These are phyloP conservation scores for Penicillium sp. DNA, from an alignment of 2,329 filamentous ascomycete species.

Conservation along the genomic window DNA sequence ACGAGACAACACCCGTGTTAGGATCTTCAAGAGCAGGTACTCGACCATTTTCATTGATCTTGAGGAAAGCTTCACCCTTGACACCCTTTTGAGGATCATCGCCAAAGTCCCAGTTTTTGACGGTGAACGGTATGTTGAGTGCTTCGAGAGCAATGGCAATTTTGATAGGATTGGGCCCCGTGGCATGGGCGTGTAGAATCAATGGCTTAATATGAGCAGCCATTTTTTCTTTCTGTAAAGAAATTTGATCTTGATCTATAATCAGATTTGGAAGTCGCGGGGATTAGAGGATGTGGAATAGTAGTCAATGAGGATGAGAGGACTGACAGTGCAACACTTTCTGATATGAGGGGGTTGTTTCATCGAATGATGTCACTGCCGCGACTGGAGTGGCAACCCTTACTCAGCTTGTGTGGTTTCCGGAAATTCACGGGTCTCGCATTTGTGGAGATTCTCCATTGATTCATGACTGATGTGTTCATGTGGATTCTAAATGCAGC, in stretches of 20 bases:
- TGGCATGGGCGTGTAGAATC: slow-evolving; percentile 37
- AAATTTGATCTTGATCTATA: no score
- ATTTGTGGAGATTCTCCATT: no score
- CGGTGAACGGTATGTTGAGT: slow-evolving; percentile 36
- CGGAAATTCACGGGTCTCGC: neutral
- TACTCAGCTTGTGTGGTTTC: neutral
- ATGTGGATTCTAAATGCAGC: no score
- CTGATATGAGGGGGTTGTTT: no score
- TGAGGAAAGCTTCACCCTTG: slow-evolving; percentile 28
- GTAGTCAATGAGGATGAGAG: neutral
- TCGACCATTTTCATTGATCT: slow-evolving; percentile 43
- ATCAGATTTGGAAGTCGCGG: neutral
- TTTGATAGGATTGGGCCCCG: slow-evolving; percentile 42
- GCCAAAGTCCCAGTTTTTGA: slow-evolving; percentile 41
- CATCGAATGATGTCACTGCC: no score
- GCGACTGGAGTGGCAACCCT: no score
- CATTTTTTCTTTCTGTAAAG: slow-evolving; percentile 2
- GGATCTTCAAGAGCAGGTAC: slow-evolving; percentile 36
- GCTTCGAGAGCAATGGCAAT: slow-evolving; percentile 39
- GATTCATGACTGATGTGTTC: no score
- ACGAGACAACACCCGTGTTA: slow-evolving; percentile 34
- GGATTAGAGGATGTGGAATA: neutral
- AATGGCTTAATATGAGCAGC: slow-evolving; percentile 28
- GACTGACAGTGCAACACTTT: neutral
- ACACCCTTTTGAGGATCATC: slow-evolving; percentile 32